Percentiles rank a stretch among this genome's conserved stretches.
These are phyloP conservation scores for Taphrina confusa DNA, from an alignment of 1,139 yeast genomes.

Conservation along the genomic window DNA sequence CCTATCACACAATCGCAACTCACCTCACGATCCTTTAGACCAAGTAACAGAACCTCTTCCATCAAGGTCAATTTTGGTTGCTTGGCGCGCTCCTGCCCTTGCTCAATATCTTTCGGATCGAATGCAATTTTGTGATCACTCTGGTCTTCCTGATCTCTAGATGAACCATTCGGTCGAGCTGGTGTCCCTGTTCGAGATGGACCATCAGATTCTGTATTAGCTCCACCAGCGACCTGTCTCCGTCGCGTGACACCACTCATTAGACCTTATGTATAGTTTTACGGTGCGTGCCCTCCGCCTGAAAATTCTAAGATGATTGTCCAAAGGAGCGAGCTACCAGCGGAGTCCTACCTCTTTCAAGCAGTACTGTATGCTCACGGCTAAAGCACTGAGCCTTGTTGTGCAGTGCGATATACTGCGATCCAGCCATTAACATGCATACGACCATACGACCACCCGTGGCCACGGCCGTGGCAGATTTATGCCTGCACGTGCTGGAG, in stretches of 20 bases:
- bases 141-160: constrained; percentile 11
- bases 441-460: too few species aligned
- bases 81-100: constrained; percentile 53
- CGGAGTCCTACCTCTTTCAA: too few species aligned
- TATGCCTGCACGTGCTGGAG: too few species aligned
- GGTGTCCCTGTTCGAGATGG: constrained; percentile 30
- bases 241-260: constrained; percentile 34
- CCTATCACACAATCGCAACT: background rate
- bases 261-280: too few species aligned
- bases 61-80: constrained; percentile 80
- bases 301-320: too few species aligned
- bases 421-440: too few species aligned
- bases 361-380: too few species aligned
- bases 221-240: constrained; percentile 29
- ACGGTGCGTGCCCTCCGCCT: too few species aligned
- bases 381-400: too few species aligned
- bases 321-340: too few species aligned
- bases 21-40: constrained; percentile 82
- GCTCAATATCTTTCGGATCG: constrained; percentile 70
- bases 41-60: constrained; percentile 94
- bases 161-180: constrained; percentile 5
- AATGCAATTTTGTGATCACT: constrained; percentile 66
- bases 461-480: too few species aligned
- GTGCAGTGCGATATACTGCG: too few species aligned
- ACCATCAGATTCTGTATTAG: constrained; percentile 4